These are phyloP conservation scores for Huntiella omanensis DNA, from an alignment of 2,329 filamentous ascomycete species.

Conservation along the genomic window DNA sequence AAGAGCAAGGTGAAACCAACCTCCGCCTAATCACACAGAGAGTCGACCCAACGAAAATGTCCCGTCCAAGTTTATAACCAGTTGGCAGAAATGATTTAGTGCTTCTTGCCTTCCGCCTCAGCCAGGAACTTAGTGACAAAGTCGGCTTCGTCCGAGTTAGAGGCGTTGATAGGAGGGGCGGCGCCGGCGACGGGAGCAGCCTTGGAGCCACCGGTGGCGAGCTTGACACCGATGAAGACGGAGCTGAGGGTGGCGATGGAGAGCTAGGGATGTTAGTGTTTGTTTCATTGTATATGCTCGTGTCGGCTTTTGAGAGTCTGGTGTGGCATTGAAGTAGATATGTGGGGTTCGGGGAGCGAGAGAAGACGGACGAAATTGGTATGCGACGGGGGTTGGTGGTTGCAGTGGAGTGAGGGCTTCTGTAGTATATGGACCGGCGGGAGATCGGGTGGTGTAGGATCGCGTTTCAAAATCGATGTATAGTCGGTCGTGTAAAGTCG, in stretches of 20 bases:
- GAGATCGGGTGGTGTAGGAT: no score
- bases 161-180: slow-evolving; percentile 41
- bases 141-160: slow-evolving; percentile 42
- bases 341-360: background rate
- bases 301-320: background rate
- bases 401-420: background rate
- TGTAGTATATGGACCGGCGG: no score
- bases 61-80: no score
- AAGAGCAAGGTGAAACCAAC: no score
- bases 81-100: slow-evolving; percentile 1
- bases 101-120: slow-evolving; percentile 9
- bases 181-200: slow-evolving; percentile 24
- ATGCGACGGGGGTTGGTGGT: background rate
- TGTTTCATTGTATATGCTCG: slow-evolving; percentile 12
- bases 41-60: no score
- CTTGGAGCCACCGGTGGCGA: slow-evolving; percentile 23
- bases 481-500: no score
- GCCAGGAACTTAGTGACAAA: slow-evolving; percentile 40
- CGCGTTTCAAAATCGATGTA: no score
- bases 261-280: slow-evolving; percentile 20
- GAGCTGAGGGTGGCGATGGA: slow-evolving; percentile 36
- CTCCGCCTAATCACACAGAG: no score
- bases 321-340: background rate
- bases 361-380: background rate
- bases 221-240: slow-evolving; percentile 30